Evolutionary conservation across 2,329 filamentous ascomycete species (phyloP), one percentile per base, ranked within the genome.

Genomic region (Sordariomycetes sp.): DNA sequence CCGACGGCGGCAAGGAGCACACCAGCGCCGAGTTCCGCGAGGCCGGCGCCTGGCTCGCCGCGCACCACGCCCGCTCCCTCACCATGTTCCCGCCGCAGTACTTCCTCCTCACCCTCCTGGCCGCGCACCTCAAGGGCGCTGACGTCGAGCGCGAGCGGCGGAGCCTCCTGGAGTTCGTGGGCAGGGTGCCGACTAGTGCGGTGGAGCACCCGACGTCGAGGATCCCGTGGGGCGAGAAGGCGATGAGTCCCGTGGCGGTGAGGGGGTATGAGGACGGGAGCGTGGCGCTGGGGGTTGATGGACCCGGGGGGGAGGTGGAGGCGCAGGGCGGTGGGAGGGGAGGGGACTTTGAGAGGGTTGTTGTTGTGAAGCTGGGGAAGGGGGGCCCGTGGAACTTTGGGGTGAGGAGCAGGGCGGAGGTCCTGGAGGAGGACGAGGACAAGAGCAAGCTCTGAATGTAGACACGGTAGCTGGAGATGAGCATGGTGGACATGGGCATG

Each of bases 81-180:
- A 88, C 95, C 59, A 74, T 99, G 5, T 97, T 95, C 67, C 94
- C 94, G 3, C 94, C 94, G 0, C 94, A 97, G 67, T 87, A 86
- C 67, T 91, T 88, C 70, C 79, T 94, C 3, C 76, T 90, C 12
- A 73, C 78, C 37, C 71, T 88, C 0, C 70, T 89, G 1, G 69
- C 79, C 0, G 72, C 72, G 1, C 82, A 84, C 63, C 52, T 62
- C 32, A 65, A 28, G 35, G 60, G 65, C 1, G 59, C 64, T 0
- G 14, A 24, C 34, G 34, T 35, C 46, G 57, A 60, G 1, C 62
- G 65, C 10, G 62, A 64, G 18, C 71, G 85, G 11, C 69, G 78
- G 20, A 68, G 68, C 35, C 75, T 90, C 10, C 61, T 82, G 0
- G 64, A 70, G 0, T 87, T 87, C 61, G 68, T 89, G 4, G 65